Evolutionary conservation across 495 filamentous ascomycete species (phyloP).

Genomic region (Aspergillus haitiensis): DNA sequence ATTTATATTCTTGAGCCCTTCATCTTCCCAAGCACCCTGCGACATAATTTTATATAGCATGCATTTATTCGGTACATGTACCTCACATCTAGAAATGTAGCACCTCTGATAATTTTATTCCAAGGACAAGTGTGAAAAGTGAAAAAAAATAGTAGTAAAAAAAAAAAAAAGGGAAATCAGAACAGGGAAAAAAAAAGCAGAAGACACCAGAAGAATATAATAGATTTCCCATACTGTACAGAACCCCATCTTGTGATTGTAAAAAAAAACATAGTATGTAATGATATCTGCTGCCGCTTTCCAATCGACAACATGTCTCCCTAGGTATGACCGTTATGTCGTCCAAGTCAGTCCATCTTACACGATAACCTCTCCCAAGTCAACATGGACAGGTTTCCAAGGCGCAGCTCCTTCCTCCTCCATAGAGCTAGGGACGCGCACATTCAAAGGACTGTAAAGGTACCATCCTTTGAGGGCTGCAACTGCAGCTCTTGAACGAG

Average conservation of each 20-base stretch:
- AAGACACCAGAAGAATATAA: conserved; percentile 43
- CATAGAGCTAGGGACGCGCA: conserved; percentile 77
- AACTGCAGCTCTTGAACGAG: conserved; percentile 74
- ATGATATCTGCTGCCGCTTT: conserved; percentile 13
- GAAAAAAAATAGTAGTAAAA: conserved; percentile 6
- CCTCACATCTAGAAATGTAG: conserved; percentile 27
- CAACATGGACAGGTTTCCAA: conserved; percentile 84
- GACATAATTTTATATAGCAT: conserved; percentile 22
- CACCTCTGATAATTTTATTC: conserved; percentile 8
- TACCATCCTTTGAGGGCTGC: conserved; percentile 92
- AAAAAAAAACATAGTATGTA: conserved; percentile 27
- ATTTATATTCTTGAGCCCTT: neutral
- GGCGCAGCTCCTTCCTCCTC: conserved; percentile 60
- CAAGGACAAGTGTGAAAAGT: neutral
- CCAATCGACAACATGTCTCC: conserved; percentile 7
- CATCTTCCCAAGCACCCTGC: neutral
- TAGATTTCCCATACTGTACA: conserved; percentile 49
- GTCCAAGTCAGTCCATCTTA: conserved; percentile 39
- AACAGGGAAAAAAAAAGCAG: conserved; percentile 31
- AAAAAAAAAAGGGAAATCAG: conserved; percentile 17
- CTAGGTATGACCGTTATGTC: conserved; percentile 23
- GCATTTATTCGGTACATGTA: conserved; percentile 32
- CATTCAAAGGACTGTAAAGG: conserved; percentile 76
- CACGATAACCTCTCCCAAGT: conserved; percentile 85
- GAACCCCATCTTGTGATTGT: conserved; percentile 39